These are phyloP conservation scores for Peronospora belbahrii DNA, from an alignment of 352 stramenopile species.

Conservation along the genomic window DNA sequence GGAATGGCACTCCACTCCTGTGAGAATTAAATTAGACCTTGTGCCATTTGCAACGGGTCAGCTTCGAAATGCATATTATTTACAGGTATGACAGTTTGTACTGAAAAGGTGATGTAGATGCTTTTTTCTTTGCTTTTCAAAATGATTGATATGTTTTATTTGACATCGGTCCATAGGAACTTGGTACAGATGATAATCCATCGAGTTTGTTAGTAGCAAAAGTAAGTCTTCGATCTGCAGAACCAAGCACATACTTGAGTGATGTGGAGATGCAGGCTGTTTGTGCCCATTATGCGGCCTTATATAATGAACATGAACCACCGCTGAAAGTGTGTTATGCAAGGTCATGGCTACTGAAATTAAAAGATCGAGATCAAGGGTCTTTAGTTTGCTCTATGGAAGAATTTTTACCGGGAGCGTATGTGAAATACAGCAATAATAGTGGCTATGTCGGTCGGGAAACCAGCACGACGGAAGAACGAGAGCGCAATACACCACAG, in stretches of 20 bases:
- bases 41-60: conserved; percentile 79
- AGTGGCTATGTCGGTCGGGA: conserved; percentile 75
- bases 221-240: conserved; percentile 54
- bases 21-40: conserved; percentile 60
- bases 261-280: conserved; percentile 87
- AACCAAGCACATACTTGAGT: conserved; percentile 70
- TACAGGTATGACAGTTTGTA: conserved; percentile 26
- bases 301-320: conserved; percentile 84
- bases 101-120: neutral
- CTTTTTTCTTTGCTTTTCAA: too few species aligned
- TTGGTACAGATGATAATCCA: conserved; percentile 21
- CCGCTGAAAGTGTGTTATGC: conserved; percentile 79
- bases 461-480: conserved; percentile 71
- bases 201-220: conserved; percentile 60
- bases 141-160: too few species aligned
- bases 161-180: too few species aligned
- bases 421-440: conserved; percentile 87
- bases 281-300: conserved; percentile 75
- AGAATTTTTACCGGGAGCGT: conserved; percentile 68
- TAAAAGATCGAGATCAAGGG: conserved; percentile 42
- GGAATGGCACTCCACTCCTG: conserved; percentile 61
- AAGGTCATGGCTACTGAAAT: conserved; percentile 69
- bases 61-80: conserved; percentile 71
- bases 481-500: conserved; percentile 77
- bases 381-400: conserved; percentile 69